Evolutionary conservation across 164 flowering plant species (phyloP).

Genomic region (Protea cynaroides): DNA sequence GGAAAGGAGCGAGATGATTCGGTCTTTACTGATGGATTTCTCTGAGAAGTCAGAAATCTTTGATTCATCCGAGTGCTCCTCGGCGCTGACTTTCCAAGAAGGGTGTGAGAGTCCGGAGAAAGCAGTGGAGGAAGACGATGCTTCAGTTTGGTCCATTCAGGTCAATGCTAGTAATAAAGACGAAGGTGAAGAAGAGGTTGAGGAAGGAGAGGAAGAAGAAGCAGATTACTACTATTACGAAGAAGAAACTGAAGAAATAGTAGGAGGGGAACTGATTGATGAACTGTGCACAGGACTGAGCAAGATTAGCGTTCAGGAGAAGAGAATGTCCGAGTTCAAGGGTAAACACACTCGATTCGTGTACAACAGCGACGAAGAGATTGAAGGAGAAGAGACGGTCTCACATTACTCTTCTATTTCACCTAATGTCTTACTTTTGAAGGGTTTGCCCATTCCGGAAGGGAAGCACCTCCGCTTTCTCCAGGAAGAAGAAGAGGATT

Average conservation of each 20-base stretch:
- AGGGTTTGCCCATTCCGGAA: slow-evolving; percentile 15
- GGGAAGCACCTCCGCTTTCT: slow-evolving; percentile 24
- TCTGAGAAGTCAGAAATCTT: slow-evolving; percentile 52
- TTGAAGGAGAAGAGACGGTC: slow-evolving; percentile 15
- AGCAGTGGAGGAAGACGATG: slow-evolving; percentile 41
- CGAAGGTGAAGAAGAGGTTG: slow-evolving; percentile 26
- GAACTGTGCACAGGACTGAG: slow-evolving; percentile 13
- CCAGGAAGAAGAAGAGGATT: slow-evolving; percentile 10
- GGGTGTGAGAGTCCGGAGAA: slow-evolving; percentile 16
- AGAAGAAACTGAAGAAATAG: neutral
- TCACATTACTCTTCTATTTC: slow-evolving; percentile 5
- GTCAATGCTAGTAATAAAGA: slow-evolving; percentile 62
- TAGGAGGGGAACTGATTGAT: neutral
- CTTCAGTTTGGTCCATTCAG: slow-evolving; percentile 70
- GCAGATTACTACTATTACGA: neutral
- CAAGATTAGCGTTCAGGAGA: slow-evolving; percentile 12
- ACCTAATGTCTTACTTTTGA: slow-evolving; percentile 12
- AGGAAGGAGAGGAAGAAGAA: slow-evolving; percentile 6
- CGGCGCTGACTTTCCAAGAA: slow-evolving; percentile 32
- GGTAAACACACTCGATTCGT: slow-evolving; percentile 20
- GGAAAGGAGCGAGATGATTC: slow-evolving; percentile 33
- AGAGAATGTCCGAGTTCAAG: neutral
- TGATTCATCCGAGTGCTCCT: slow-evolving; percentile 39
- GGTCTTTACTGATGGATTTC: slow-evolving; percentile 61
- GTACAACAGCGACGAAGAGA: slow-evolving; percentile 20